Evolutionary conservation across 495 filamentous ascomycete genomes (phyloP).

Genomic region (Evernia prunastri): DNA sequence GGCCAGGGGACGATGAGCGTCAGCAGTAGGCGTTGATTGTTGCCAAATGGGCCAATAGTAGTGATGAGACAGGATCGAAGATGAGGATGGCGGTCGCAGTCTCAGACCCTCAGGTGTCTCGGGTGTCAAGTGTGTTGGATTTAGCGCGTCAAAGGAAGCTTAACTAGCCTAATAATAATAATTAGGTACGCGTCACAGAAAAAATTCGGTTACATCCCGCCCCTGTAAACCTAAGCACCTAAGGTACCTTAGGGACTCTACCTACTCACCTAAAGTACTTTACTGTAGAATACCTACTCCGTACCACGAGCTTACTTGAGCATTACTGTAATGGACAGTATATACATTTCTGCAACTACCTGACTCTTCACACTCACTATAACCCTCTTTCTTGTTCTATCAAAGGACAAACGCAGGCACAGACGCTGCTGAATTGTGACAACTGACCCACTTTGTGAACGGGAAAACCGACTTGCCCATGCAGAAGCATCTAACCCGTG

Average conservation of each 20-base stretch:
- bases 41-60: not conserved
- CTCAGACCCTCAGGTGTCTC: no score
- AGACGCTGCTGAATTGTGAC: not conserved
- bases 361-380: no score
- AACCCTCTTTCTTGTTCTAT: not conserved
- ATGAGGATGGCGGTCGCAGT: not conserved
- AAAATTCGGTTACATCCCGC: not conserved
- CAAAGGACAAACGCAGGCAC: not conserved
- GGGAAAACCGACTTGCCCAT: not conserved
- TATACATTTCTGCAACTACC: no score
- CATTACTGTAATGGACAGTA: no score
- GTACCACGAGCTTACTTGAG: no score
- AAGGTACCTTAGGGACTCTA: no score
- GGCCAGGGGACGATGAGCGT: not conserved
- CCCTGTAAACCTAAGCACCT: not conserved
- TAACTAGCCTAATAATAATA: not conserved
- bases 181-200: not conserved
- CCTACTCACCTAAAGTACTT: no score
- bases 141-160: slow-evolving; percentile 3
- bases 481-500: not conserved
- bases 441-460: not conserved
- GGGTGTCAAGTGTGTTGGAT: not conserved
- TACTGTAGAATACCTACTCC: no score
- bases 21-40: not conserved
- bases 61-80: not conserved